Percentiles rank a stretch among this genome's conserved stretches.
These are phyloP conservation scores for Malassezia psittaci DNA, from an alignment of 1,284 basidiomycete genomes.

Conservation along the genomic window DNA sequence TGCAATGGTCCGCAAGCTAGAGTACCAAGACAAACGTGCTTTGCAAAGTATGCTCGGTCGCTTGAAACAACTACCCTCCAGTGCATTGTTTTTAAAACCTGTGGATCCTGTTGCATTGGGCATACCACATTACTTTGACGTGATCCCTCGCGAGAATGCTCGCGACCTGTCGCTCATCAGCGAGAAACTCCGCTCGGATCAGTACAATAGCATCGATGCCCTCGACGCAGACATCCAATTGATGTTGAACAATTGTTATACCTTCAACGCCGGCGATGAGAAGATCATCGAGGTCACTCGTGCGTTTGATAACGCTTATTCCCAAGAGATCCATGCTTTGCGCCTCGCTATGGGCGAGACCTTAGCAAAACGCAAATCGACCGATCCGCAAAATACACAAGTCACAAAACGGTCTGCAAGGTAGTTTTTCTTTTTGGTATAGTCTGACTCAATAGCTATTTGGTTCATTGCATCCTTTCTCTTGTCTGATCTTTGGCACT, in stretches of 20 bases:
- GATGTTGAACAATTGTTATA: constrained; percentile 74
- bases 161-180: constrained; percentile 77
- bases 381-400: background rate
- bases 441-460: no score
- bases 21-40: constrained; percentile 69
- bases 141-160: constrained; percentile 72
- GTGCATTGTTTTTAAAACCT: constrained; percentile 55
- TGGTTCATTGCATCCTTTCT: no score
- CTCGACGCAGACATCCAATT: constrained; percentile 72
- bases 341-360: constrained; percentile 4
- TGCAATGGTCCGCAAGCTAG: constrained; percentile 62
- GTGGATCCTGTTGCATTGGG: constrained; percentile 58
- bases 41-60: constrained; percentile 64
- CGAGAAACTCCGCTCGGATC: constrained; percentile 68
- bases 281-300: constrained; percentile 57
- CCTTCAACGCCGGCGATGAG: constrained; percentile 70
- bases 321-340: constrained; percentile 26
- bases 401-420: no score
- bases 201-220: constrained; percentile 64
- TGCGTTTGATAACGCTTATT: constrained; percentile 47
- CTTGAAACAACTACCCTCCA: constrained; percentile 27
- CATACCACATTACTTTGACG: constrained; percentile 71
- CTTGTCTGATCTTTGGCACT: no score
- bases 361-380: background rate
- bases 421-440: no score